phyloP scores from a whole-genome alignment of 2,329 filamentous ascomycete species.

The Helotiales sp. region DNA sequence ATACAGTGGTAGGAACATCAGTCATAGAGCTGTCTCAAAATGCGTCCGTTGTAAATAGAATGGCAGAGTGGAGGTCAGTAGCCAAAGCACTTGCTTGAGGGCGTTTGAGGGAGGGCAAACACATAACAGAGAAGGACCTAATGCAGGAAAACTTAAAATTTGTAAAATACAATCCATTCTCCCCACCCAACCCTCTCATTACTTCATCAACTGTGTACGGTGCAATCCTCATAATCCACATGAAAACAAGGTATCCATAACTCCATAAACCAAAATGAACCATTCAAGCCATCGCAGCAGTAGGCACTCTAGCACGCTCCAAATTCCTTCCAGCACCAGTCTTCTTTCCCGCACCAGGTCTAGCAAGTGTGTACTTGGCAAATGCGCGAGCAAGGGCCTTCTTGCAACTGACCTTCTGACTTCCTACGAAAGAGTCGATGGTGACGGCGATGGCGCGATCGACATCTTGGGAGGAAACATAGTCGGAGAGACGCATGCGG shows the following conservation, averaged over 20 bases:
- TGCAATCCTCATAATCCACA: constrained; percentile 27
- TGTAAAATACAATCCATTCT: constrained; percentile 8
- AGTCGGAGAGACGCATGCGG: constrained; percentile 97
- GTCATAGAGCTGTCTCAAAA: too few species aligned
- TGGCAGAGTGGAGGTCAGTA: neutral
- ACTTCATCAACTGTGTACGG: constrained; percentile 31
- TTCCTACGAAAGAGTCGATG: constrained; percentile 93
- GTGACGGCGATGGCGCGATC: constrained; percentile 97
- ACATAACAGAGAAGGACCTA: neutral
- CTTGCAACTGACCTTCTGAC: constrained; percentile 97
- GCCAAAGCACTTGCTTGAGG: neutral
- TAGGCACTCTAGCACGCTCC: constrained; percentile 33
- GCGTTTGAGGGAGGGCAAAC: neutral
- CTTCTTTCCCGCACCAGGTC: constrained; percentile 41
- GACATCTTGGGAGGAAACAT: constrained; percentile 87
- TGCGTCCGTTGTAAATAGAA: neutral
- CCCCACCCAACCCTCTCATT: constrained; percentile 24
- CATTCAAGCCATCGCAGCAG: constrained; percentile 37
- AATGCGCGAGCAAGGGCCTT: constrained; percentile 93
- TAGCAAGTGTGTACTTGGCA: constrained; percentile 81
- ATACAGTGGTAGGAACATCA: too few species aligned
- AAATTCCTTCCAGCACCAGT: constrained; percentile 33
- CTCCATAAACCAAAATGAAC: constrained; percentile 25
- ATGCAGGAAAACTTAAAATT: neutral
- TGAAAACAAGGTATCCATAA: constrained; percentile 32